Percentiles rank a stretch among this genome's conserved stretches.
phyloP scores from a whole-genome alignment of 108 stramenopile genomes.

The Schizochytrium sp. region DNA sequence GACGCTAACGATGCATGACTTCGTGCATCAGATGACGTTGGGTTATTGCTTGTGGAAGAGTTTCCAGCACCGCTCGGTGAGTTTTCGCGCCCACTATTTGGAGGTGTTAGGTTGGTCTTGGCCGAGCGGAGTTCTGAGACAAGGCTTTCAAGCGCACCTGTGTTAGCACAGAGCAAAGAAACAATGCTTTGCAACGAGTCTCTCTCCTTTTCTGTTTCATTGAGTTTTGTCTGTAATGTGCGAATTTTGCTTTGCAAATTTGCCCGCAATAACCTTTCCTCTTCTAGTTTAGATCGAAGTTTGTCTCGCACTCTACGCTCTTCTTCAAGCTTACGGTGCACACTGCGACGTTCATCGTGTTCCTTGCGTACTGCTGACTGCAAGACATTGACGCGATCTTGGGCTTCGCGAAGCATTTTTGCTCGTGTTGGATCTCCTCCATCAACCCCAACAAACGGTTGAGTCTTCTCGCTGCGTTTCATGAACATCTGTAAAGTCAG shows the following conservation, averaged over 20 bases:
- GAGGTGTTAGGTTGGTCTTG: neutral
- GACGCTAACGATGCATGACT: conserved; percentile 5
- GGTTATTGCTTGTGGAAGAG: neutral
- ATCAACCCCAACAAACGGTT: conserved; percentile 15
- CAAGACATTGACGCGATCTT: neutral
- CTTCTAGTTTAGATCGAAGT: conserved; percentile 35
- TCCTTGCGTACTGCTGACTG: conserved; percentile 18
- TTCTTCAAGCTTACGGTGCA: conserved; percentile 43
- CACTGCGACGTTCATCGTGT: neutral
- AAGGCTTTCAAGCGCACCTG: conserved; percentile 16
- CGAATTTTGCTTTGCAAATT: neutral
- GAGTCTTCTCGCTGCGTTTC: neutral
- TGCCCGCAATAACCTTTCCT: conserved; percentile 29
- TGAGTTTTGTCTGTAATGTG: neutral
- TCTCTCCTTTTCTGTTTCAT: neutral
- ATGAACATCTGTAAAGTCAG: conserved; percentile 58
- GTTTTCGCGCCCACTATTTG: neutral
- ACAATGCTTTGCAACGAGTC: conserved; percentile 34
- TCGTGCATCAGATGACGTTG: neutral
- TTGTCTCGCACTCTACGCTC: conserved; percentile 18
- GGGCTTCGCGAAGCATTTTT: conserved; percentile 9
- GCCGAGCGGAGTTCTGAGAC: conserved; percentile 54
- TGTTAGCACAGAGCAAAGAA: conserved; percentile 11
- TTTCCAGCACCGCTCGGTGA: no score
- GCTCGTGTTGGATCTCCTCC: conserved; percentile 13